Evolutionary conservation across 2,329 filamentous ascomycete species (phyloP).

Genomic region (Aspergillus spinulosporus): DNA sequence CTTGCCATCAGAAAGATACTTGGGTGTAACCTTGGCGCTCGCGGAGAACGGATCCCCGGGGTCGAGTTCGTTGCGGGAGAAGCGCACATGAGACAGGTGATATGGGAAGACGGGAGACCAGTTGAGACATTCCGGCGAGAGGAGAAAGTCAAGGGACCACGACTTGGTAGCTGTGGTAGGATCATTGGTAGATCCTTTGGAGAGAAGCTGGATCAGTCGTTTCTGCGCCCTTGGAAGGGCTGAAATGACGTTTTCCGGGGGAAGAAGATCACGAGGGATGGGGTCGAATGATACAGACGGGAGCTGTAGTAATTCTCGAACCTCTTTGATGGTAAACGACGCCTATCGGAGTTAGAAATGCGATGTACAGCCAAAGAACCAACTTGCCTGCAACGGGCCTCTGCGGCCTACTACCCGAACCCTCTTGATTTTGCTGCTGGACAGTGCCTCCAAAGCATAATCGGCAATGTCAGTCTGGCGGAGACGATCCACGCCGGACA

Average conservation of each 20-base stretch:
- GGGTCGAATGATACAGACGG: constrained; percentile 70
- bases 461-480: constrained; percentile 86
- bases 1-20: constrained; percentile 53
- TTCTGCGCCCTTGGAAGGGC: constrained; percentile 72
- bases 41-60: constrained; percentile 56
- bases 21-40: constrained; percentile 46
- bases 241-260: constrained; percentile 59
- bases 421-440: constrained; percentile 70
- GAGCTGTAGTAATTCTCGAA: constrained; percentile 81
- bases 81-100: constrained; percentile 65
- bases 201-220: constrained; percentile 76
- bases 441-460: constrained; percentile 72
- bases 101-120: constrained; percentile 48
- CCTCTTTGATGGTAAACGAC: constrained; percentile 92
- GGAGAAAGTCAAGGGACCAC: constrained; percentile 83
- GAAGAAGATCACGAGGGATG: constrained; percentile 66
- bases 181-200: constrained; percentile 66
- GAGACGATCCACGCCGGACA: constrained; percentile 72
- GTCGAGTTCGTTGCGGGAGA: constrained; percentile 56
- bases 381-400: constrained; percentile 76
- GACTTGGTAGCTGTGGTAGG: constrained; percentile 58
- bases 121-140: constrained; percentile 72
- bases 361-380: neutral
- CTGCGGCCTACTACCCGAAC: constrained; percentile 87
- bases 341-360: constrained; percentile 49